A percentile compares a stretch with the other conserved stretches of the same genome.
These are phyloP conservation scores for Trichoderma sp. DNA, from an alignment of 2,329 filamentous ascomycete species.

Conservation along the genomic window DNA sequence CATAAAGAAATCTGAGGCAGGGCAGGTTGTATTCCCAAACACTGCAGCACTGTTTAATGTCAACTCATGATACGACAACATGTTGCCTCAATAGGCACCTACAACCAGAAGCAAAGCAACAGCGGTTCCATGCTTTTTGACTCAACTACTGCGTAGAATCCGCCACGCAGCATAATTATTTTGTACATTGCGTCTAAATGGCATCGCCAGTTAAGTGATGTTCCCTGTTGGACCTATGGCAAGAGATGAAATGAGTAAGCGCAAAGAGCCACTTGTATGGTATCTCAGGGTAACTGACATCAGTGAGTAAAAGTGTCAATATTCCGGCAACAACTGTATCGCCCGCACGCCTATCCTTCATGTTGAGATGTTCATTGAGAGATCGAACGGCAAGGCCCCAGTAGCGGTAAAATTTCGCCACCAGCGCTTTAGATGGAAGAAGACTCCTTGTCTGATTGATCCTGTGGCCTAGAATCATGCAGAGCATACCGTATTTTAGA, in stretches of 20 bases:
- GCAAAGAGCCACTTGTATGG: neutral
- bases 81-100: neutral
- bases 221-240: neutral
- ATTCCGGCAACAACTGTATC: neutral
- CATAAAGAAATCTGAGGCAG: neutral
- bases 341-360: neutral
- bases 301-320: neutral
- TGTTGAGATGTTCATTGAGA: neutral
- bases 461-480: neutral
- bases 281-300: neutral
- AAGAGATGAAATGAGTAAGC: neutral
- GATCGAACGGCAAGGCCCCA: constrained; percentile 3
- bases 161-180: neutral
- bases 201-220: constrained; percentile 2
- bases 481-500: neutral
- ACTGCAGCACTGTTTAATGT: neutral
- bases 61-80: neutral
- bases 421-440: neutral
- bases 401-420: neutral
- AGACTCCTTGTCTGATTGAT: neutral
- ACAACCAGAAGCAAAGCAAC: constrained; percentile 1
- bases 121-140: neutral
- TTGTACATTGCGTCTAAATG: neutral
- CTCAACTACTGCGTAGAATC: neutral
- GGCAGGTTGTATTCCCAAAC: constrained; percentile 1